Evolutionary conservation across 139 green algal genomes (phyloP).

Genomic region (Monoraphidium neglectum): DNA sequence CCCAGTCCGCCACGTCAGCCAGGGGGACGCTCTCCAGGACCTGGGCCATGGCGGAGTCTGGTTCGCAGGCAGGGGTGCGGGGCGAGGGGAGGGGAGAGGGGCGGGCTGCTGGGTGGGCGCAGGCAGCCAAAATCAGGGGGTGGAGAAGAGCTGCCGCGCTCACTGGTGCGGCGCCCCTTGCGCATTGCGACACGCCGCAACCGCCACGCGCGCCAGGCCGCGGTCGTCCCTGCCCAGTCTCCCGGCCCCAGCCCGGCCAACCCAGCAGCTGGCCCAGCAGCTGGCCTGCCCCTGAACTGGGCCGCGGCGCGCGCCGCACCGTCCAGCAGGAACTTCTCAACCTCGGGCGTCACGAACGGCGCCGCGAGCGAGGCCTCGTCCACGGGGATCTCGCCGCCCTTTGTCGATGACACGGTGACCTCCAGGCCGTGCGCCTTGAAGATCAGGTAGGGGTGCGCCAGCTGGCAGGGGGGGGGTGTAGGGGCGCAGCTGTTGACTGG

Average conservation of each 20-base stretch:
- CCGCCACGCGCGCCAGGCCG: no score
- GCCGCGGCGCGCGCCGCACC: no score
- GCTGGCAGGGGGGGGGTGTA: slow-evolving; percentile 3
- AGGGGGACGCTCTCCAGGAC: slow-evolving; percentile 2
- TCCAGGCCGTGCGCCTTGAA: slow-evolving; percentile 27
- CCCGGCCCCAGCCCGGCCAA: no score
- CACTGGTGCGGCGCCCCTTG: no score
- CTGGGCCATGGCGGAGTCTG: slow-evolving; percentile 12
- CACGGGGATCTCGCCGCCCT: slow-evolving; percentile 43
- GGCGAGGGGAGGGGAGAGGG: neutral
- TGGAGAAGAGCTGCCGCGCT: no score
- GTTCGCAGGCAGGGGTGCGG: neutral
- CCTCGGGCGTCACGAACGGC: slow-evolving; percentile 33
- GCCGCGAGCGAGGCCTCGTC: slow-evolving; percentile 31
- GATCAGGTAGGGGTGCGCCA: slow-evolving; percentile 20
- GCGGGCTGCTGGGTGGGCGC: no score
- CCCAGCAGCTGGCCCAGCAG: no score
- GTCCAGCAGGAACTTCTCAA: slow-evolving; percentile 37
- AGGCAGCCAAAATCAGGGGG: no score
- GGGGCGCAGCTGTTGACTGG: neutral
- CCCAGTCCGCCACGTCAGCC: neutral
- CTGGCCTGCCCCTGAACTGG: neutral
- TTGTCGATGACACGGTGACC: slow-evolving; percentile 25
- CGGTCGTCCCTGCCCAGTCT: no score
- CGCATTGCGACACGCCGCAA: no score